Base-by-base conservation (phyloP, 257 asterid genomes). In the Handroanthus guayacan region DNA sequence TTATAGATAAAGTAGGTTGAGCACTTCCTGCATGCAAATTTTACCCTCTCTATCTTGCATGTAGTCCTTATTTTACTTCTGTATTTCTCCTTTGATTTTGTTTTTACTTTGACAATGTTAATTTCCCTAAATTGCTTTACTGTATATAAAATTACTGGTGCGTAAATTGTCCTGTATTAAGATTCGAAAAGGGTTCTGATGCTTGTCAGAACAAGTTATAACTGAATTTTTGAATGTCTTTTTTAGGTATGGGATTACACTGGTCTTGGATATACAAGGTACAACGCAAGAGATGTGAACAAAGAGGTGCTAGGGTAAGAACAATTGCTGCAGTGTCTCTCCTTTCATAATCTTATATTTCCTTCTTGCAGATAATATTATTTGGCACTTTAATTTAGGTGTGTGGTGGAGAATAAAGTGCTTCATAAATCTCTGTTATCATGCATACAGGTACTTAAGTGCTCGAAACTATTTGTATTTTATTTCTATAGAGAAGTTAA, bases 381-480 rank as follows among this genome's bases (percentile, higher is more conserved):
- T 72, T 78, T 80, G 73, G 71, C 55, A 34, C 68, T 84, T 79
- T 41, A 17, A 76, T 82, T 72, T 79, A 95, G 99, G 95, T 95
- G 99, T n/a, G 98, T 95, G 71, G 98, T 95, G 86, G 99, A 95
- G 89, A 95, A 95, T 85, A 95, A 89, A 84, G 97, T 95, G 85
- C 97, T 95, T 71, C 98, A 89, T 20, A 86, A 85, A 85, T 89
- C 97, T 70, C 82, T 95, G 10, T 71, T 90, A 50, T 87, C 94
- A 69, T 82, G 91, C 83, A 65, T 93, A 71, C 89, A 89, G 98
- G 99, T 95, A 91, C 71, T 80, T 52, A 62, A 67, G 20, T 76
- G 58, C 17, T 81, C 20, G 62, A 31, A 60, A 57, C 51, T 75
- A 39, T 69, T 75, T 62, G 48, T 8, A 31, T 66, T 74, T 34